Conservation (phyloP, 2,329 filamentous ascomycete species). For the Grosmannia serpens region DNA sequence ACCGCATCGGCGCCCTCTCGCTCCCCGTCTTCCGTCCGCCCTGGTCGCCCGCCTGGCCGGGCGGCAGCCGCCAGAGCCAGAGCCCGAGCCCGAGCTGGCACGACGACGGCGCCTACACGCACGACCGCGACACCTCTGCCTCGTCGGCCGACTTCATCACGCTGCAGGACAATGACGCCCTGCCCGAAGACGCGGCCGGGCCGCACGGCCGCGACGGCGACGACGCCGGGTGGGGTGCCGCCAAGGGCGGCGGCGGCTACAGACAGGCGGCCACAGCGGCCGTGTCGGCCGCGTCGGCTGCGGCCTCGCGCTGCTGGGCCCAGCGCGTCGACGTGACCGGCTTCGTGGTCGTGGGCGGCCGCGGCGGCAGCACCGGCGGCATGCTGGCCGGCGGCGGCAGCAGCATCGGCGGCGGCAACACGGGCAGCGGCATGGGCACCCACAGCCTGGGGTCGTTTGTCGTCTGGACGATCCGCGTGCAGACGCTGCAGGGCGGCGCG, state of each 20-base stretch:
- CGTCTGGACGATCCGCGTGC: constrained; percentile 83
- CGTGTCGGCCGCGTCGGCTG: constrained; percentile 21
- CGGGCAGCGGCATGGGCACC: not conserved
- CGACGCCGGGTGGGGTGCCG: too few species aligned
- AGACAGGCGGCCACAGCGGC: not conserved
- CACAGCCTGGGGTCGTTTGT: constrained; percentile 74
- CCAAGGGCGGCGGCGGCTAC: not conserved
- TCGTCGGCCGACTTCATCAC: constrained; percentile 29
- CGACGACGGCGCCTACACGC: not conserved
- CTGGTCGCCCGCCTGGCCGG: not conserved
- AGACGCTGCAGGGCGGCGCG: constrained; percentile 59
- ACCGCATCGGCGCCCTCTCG: not conserved
- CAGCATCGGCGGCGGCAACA: not conserved
- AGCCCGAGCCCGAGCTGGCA: not conserved
- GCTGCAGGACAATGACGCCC: constrained; percentile 46
- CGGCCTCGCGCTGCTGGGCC: constrained; percentile 47
- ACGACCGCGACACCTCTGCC: constrained; percentile 7
- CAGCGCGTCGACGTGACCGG: constrained; percentile 49
- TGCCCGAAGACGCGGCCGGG: not conserved
- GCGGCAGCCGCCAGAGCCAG: not conserved
- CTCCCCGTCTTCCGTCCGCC: not conserved
- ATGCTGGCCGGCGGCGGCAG: constrained; percentile 9
- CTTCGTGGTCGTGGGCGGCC: constrained; percentile 44
- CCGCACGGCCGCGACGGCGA: not conserved
- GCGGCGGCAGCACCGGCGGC: constrained; percentile 19